These are phyloP conservation scores for rapeseed (Brassica napus) DNA, from an alignment of 345 rosid species.

Conservation along the genomic window DNA sequence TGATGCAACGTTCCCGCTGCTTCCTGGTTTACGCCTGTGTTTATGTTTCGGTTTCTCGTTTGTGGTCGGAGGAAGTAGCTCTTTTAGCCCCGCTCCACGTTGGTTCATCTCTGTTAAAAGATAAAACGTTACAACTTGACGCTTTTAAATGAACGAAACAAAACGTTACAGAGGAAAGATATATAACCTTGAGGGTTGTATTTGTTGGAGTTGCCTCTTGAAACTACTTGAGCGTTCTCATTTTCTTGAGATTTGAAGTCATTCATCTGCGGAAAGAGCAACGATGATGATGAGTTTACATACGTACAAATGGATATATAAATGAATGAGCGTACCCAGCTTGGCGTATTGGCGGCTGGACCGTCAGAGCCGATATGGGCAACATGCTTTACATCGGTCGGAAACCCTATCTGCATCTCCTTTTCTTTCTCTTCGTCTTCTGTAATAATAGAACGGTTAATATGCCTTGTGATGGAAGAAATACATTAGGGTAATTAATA, in stretches of 20 bases:
- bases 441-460: slow-evolving; percentile 15
- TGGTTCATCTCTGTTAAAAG: slow-evolving; percentile 24
- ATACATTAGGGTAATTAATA: background rate
- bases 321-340: slow-evolving; percentile 51
- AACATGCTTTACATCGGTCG: slow-evolving; percentile 98
- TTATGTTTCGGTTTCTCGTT: slow-evolving; percentile 36
- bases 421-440: slow-evolving; percentile 81
- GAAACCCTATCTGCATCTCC: slow-evolving; percentile 84
- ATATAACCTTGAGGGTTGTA: slow-evolving; percentile 33
- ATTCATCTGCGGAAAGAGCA: slow-evolving; percentile 26
- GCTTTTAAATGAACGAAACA: background rate
- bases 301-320: background rate
- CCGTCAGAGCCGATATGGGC: slow-evolving; percentile 93
- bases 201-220: slow-evolving; percentile 40
- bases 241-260: slow-evolving; percentile 39
- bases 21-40: slow-evolving; percentile 31
- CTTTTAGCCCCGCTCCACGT: slow-evolving; percentile 28
- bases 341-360: slow-evolving; percentile 53
- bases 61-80: slow-evolving; percentile 22
- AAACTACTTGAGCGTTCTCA: slow-evolving; percentile 35
- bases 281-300: background rate
- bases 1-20: slow-evolving; percentile 29
- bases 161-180: background rate
- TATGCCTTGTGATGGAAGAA: slow-evolving; percentile 5
- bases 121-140: background rate